phyloP scores from a whole-genome alignment of 1,139 yeast species.

The Diutina mesorugosa region DNA sequence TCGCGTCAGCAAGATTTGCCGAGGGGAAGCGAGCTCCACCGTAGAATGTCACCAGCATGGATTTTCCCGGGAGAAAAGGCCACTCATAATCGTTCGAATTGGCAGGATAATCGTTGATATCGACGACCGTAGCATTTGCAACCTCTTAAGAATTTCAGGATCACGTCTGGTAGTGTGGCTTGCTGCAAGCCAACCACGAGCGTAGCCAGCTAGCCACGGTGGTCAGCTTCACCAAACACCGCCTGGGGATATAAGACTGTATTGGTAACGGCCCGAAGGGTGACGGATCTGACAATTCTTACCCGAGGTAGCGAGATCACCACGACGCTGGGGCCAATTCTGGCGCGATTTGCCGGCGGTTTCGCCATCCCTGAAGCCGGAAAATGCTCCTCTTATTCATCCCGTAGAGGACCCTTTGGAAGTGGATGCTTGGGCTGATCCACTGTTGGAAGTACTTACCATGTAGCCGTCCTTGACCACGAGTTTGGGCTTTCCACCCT shows the following conservation, averaged over 20 bases:
- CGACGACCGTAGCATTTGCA: background rate
- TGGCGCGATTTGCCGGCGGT: background rate
- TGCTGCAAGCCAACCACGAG: background rate
- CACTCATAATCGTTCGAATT: background rate
- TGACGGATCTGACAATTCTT: background rate
- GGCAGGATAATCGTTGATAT: background rate
- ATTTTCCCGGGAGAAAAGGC: background rate
- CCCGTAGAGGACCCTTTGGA: background rate
- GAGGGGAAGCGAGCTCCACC: background rate
- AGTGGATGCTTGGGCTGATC: background rate
- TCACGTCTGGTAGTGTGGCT: too few relatives aligned
- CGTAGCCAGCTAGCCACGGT: background rate
- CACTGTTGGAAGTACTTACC: background rate
- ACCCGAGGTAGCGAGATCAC: background rate
- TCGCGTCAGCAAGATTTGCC: background rate
- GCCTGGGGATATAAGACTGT: background rate
- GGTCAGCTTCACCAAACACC: background rate
- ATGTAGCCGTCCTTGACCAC: conserved; percentile 1
- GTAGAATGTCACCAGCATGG: background rate
- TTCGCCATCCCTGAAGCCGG: background rate
- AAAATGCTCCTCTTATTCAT: background rate
- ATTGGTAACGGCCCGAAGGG: background rate
- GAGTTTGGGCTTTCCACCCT: background rate
- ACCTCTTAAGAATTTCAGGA: background rate
- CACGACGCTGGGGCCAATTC: background rate